Evolutionary conservation across 179 eudicot genomes (phyloP), one percentile per base, ranked within the genome.

Genomic region (Nepenthes alata): DNA sequence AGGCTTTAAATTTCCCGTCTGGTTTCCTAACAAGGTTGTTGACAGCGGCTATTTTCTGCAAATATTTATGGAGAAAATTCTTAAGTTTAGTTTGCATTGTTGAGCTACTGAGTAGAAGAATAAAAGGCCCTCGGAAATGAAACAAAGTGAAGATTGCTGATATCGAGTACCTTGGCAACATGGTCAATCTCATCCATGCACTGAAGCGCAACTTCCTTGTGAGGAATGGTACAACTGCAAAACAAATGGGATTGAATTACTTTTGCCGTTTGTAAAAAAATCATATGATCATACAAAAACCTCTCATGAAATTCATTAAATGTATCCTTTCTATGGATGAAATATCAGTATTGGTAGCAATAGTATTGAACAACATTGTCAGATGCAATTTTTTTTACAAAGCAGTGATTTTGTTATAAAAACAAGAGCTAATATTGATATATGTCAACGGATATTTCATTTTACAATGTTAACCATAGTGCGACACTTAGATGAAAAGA

Each of bases 151-250:
- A 50, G 58, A 7, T 34, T 14, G 37, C 8, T 0, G 39, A 25
- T 25, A 35, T 5, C n/a, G 34, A 25, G 36, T 65, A 65, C 68
- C 68, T 65, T 65, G 44, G 68, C 68, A 45, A 65, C 37, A 10
- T 52, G 61, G 44, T 65, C 61, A 55, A 65, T 57, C 68, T 65
- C 68, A 56, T 65, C 68, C 68, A 65, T 65, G 53, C 68, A 65
- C 61, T 65, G 61, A 47, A 65, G 68, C 11, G 14, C 68, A 34
- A 47, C 68, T 56, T 65, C 68, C 68, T 65, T 65, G 55, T 65
- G 68, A 44, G 68, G 68, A 57, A 65, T 65, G 47, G 68, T 65
- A 35, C 68, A 65, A 65, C 68, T 65, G 61, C 61, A 57, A 63
- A 13, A 47, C 13, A 50, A 11, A 50, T 50, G 50, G 50, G 25